A percentile compares a stretch with the other conserved stretches of the same genome.
Evolutionary conservation across 2,329 filamentous ascomycete species (phyloP).

Genomic region (Cercospora janseana): DNA sequence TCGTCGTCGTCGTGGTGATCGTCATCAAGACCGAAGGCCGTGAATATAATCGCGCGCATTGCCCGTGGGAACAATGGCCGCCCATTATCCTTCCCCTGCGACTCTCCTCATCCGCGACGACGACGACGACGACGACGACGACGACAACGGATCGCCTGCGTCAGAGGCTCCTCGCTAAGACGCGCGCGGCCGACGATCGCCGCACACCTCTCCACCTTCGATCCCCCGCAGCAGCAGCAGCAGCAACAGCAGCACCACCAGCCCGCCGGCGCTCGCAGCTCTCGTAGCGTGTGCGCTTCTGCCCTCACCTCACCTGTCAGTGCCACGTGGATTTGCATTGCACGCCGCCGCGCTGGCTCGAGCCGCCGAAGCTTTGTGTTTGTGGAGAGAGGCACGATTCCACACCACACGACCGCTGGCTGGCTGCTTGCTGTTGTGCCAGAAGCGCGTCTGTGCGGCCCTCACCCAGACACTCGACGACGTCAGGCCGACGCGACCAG

Average conservation of each 20-base stretch:
- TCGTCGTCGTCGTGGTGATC: neutral
- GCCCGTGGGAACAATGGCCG: too few species aligned
- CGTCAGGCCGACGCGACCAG: neutral
- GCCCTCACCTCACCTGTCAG: slow-evolving; percentile 4
- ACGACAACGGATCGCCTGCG: too few species aligned
- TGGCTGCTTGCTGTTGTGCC: slow-evolving; percentile 5
- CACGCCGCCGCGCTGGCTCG: slow-evolving; percentile 1
- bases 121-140: neutral
- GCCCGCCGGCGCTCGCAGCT: neutral
- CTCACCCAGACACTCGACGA: neutral
- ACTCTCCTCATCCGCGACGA: neutral
- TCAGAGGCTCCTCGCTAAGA: too few species aligned
- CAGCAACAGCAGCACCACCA: too few species aligned
- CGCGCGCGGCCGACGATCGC: too few species aligned
- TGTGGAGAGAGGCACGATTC: slow-evolving; percentile 6
- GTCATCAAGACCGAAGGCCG: too few species aligned
- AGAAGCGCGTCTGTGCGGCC: neutral
- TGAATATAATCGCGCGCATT: too few species aligned
- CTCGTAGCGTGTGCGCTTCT: neutral
- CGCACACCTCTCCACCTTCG: too few species aligned
- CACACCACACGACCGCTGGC: too few species aligned
- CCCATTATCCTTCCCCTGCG: too few species aligned
- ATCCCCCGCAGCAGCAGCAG: too few species aligned
- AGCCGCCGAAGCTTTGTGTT: neutral
- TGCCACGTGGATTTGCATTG: slow-evolving; percentile 11